phyloP scores from a whole-genome alignment of 805 yeast genomes.

The Wickerhamomyces pijperi region DNA sequence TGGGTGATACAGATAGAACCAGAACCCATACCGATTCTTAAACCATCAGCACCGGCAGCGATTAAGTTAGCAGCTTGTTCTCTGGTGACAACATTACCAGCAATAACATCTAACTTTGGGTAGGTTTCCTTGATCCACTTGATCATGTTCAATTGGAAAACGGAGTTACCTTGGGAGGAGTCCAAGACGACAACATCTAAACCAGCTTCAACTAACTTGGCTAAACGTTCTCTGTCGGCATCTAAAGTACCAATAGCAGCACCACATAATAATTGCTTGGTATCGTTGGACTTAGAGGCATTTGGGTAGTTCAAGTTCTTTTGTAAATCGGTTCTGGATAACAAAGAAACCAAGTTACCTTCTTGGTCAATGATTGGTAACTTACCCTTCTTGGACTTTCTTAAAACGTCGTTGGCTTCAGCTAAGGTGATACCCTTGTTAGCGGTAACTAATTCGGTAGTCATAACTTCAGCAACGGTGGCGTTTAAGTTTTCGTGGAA shows the following conservation, averaged over 20 bases:
- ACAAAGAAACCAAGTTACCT: constrained; percentile 73
- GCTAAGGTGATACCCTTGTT: constrained; percentile 67
- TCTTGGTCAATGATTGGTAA: constrained; percentile 79
- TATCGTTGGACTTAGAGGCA: constrained; percentile 85
- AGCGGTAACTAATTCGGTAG: constrained; percentile 78
- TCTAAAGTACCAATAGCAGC: constrained; percentile 95
- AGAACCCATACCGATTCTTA: constrained; percentile 99
- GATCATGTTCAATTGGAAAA: constrained; percentile 90
- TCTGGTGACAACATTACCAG: constrained; percentile 97
- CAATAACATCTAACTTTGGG: constrained; percentile 82
- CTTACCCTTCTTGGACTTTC: constrained; percentile 94
- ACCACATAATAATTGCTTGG: constrained; percentile 96
- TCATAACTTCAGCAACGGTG: constrained; percentile 73
- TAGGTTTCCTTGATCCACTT: constrained; percentile 74
- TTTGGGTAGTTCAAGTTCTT: constrained; percentile 89
- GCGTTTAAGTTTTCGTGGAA: constrained; percentile 68
- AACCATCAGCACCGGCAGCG: constrained; percentile 94
- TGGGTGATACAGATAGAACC: constrained; percentile 99
- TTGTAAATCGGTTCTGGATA: constrained; percentile 93
- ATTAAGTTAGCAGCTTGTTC: constrained; percentile 96
- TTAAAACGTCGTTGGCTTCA: constrained; percentile 84
- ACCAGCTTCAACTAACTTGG: constrained; percentile 85
- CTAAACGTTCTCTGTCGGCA: constrained; percentile 78
- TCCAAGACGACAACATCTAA: constrained; percentile 92
- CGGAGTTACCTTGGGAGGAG: constrained; percentile 95